These are phyloP conservation scores for Hypoxylon sp. DNA, from an alignment of 2,329 filamentous ascomycete genomes.

Conservation along the genomic window DNA sequence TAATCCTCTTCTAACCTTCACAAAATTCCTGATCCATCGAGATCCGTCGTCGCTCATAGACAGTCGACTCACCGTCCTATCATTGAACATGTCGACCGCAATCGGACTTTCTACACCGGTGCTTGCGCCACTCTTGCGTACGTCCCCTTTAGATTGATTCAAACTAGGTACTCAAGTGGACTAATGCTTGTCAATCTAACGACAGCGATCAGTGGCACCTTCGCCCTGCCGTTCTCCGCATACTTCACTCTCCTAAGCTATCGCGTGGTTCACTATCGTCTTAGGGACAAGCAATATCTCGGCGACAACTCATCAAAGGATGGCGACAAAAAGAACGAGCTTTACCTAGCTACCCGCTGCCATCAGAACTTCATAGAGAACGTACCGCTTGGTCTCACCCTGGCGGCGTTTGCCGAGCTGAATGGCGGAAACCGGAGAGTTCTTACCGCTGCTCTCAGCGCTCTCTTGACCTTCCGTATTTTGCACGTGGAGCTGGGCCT, in stretches of 20 bases:
- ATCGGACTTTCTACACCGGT: slow-evolving; percentile 38
- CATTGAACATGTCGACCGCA: slow-evolving; percentile 35
- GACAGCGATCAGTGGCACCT: slow-evolving; percentile 53
- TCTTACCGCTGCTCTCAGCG: slow-evolving; percentile 47
- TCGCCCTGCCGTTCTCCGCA: slow-evolving; percentile 53
- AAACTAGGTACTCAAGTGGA: not conserved
- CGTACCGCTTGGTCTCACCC: slow-evolving; percentile 52
- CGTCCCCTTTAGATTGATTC: slow-evolving; percentile 11
- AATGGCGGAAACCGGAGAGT: slow-evolving; percentile 52
- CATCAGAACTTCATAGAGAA: slow-evolving; percentile 55
- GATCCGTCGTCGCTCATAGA: not conserved
- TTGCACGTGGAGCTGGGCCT: slow-evolving; percentile 52
- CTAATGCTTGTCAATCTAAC: slow-evolving; percentile 1
- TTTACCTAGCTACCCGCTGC: slow-evolving; percentile 49
- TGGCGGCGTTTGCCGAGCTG: slow-evolving; percentile 53
- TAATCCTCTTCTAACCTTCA: slow-evolving; percentile 1
- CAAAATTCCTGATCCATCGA: not conserved
- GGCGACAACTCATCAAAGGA: slow-evolving; percentile 50
- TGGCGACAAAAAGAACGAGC: slow-evolving; percentile 40
- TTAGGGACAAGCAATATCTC: slow-evolving; percentile 49
- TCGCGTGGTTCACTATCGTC: slow-evolving; percentile 49
- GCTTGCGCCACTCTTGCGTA: slow-evolving; percentile 45
- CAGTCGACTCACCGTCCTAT: not conserved
- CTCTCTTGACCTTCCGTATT: slow-evolving; percentile 50
- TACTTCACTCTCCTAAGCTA: slow-evolving; percentile 52